Percentiles rank a stretch among this genome's conserved stretches.
Conservation (phyloP, 495 filamentous ascomycete species). For the Pyronema domesticum region DNA sequence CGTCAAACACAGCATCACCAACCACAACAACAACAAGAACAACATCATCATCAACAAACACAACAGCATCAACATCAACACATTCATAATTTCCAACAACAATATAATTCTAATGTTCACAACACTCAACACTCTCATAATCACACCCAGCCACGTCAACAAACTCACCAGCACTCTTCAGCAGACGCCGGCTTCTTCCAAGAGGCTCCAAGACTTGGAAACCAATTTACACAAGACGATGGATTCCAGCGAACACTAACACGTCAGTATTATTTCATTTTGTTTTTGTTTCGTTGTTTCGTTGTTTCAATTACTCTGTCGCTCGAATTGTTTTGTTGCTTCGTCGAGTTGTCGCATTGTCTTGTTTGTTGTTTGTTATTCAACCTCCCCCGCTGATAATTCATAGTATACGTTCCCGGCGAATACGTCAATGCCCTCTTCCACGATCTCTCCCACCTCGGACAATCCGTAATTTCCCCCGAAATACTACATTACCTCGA, state of each 20-base stretch:
- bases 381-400: background rate
- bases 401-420: conserved; percentile 32
- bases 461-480: conserved; percentile 30
- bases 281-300: background rate
- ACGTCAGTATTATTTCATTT: conserved; percentile 19
- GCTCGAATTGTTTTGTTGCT: too few species aligned
- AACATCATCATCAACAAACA: too few species aligned
- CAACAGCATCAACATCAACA: too few species aligned
- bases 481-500: conserved; percentile 34
- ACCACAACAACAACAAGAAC: too few species aligned
- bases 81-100: too few species aligned
- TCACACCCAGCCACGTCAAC: background rate
- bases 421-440: conserved; percentile 24
- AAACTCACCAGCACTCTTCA: conserved; percentile 20
- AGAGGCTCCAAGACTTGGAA: conserved; percentile 27
- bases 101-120: too few species aligned
- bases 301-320: background rate
- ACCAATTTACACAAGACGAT: conserved; percentile 34
- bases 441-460: conserved; percentile 29
- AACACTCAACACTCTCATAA: background rate
- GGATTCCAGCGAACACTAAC: conserved; percentile 29
- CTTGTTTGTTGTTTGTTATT: background rate
- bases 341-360: too few species aligned
- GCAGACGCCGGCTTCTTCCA: conserved; percentile 36
- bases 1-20: too few species aligned